A percentile compares a stretch with the other conserved stretches of the same genome.
These are phyloP conservation scores for Skeletonema tropicum DNA, from an alignment of 108 stramenopile species.

Conservation along the genomic window DNA sequence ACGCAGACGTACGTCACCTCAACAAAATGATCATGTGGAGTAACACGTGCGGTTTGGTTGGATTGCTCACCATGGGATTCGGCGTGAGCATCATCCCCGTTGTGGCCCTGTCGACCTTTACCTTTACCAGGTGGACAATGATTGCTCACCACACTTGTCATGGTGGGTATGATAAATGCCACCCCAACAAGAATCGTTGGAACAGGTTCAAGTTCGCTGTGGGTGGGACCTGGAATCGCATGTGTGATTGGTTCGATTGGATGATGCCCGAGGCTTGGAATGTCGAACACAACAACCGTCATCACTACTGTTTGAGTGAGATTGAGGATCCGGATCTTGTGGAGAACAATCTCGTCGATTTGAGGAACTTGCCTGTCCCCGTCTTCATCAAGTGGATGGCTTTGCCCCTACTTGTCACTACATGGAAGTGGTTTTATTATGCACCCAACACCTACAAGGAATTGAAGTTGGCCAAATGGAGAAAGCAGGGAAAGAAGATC, in stretches of 20 bases:
- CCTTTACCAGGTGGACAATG: constrained; percentile 86
- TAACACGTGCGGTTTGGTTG: constrained; percentile 76
- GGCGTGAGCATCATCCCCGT: constrained; percentile 56
- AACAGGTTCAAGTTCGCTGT: constrained; percentile 83
- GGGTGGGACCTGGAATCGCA: constrained; percentile 62
- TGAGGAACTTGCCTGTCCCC: constrained; percentile 65
- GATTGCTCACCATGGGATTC: constrained; percentile 64
- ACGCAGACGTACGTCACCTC: constrained; percentile 86
- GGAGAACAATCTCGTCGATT: constrained; percentile 74
- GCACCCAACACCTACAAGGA: constrained; percentile 94
- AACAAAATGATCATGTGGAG: constrained; percentile 89
- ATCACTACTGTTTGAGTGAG: constrained; percentile 88
- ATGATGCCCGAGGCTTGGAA: constrained; percentile 95
- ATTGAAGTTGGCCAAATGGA: constrained; percentile 71
- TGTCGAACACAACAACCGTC: constrained; percentile 91
- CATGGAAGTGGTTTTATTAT: constrained; percentile 95
- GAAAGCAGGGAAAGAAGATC: constrained; percentile 58
- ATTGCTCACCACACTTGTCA: constrained; percentile 91
- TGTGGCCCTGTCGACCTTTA: constrained; percentile 70
- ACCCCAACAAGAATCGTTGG: constrained; percentile 75
- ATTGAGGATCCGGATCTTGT: constrained; percentile 88
- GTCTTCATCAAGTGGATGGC: constrained; percentile 61
- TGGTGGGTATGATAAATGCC: constrained; percentile 83
- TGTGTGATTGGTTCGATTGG: constrained; percentile 89
- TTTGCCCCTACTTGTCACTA: constrained; percentile 55